phyloP scores from a whole-genome alignment of 768 basidiomycete genomes.

The Russula griseocarnosa region DNA sequence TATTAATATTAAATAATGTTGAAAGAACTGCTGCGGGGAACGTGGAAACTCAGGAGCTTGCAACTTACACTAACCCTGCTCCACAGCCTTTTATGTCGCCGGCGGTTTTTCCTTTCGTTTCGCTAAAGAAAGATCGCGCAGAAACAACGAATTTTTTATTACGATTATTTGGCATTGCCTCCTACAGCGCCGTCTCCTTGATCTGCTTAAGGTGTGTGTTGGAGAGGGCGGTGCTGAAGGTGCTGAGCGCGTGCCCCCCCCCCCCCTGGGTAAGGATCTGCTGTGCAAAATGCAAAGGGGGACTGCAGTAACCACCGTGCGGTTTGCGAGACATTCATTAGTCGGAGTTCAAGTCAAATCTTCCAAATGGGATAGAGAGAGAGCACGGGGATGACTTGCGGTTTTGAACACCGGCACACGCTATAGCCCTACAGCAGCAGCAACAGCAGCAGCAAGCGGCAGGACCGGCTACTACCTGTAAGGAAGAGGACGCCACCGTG shows the following conservation, averaged over 20 bases:
- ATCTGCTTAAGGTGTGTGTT: constrained; percentile 11
- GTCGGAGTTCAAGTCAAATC: constrained; percentile 19
- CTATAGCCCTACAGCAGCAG: neutral
- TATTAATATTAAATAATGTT: neutral
- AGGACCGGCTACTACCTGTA: neutral
- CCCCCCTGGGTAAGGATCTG: neutral
- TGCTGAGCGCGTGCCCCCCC: neutral
- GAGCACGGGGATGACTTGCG: constrained; percentile 2
- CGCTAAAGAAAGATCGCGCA: neutral
- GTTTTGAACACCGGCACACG: neutral
- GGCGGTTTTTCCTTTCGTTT: neutral
- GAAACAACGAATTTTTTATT: neutral
- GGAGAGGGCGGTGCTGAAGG: neutral
- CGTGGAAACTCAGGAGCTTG: too few species aligned
- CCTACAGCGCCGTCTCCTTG: neutral
- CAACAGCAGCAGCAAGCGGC: too few species aligned
- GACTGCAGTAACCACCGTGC: neutral
- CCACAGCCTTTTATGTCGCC: neutral
- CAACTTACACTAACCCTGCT: neutral
- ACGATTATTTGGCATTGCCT: too few species aligned
- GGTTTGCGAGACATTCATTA: constrained; percentile 22
- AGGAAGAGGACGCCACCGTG: constrained; percentile 11
- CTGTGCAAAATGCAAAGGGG: neutral
- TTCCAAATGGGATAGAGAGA: neutral
- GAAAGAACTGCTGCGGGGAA: neutral